Percentiles rank a stretch among this genome's conserved stretches.
Conservation (phyloP, 768 basidiomycete genomes). For the Brasilioporus rufonigricans region DNA sequence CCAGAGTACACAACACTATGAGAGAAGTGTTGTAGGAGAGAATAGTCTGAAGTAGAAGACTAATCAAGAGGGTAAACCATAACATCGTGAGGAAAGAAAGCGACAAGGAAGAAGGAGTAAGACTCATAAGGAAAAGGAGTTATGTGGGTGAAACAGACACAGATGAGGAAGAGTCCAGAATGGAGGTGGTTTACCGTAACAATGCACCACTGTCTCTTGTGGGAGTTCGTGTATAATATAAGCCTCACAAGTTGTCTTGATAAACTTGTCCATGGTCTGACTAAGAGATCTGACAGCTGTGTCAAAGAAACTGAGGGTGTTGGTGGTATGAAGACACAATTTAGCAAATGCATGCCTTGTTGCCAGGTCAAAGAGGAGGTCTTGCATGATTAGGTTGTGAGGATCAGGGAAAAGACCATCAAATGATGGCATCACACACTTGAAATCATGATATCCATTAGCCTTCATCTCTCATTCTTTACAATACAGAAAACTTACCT, state of each 20-base stretch:
- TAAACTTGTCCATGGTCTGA: background rate
- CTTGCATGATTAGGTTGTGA: background rate
- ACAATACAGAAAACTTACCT: background rate
- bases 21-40: too few relatives aligned
- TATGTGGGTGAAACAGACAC: too few relatives aligned
- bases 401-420: background rate
- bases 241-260: background rate
- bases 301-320: background rate
- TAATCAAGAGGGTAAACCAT: too few relatives aligned
- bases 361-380: background rate
- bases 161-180: too few relatives aligned
- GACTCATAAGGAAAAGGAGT: too few relatives aligned
- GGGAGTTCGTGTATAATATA: background rate
- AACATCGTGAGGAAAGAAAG: too few relatives aligned
- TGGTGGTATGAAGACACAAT: background rate
- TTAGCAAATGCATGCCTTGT: background rate
- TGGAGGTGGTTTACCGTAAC: too few relatives aligned
- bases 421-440: constrained; percentile 12
- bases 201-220: background rate
- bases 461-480: background rate
- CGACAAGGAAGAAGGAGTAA: too few relatives aligned
- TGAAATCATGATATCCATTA: background rate
- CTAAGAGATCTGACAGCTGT: background rate
- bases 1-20: too few relatives aligned
- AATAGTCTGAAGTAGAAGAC: too few relatives aligned